Evolutionary conservation across 805 yeast species (phyloP), one percentile per base, ranked within the genome.

Genomic region (Clavispora phyllophila): DNA sequence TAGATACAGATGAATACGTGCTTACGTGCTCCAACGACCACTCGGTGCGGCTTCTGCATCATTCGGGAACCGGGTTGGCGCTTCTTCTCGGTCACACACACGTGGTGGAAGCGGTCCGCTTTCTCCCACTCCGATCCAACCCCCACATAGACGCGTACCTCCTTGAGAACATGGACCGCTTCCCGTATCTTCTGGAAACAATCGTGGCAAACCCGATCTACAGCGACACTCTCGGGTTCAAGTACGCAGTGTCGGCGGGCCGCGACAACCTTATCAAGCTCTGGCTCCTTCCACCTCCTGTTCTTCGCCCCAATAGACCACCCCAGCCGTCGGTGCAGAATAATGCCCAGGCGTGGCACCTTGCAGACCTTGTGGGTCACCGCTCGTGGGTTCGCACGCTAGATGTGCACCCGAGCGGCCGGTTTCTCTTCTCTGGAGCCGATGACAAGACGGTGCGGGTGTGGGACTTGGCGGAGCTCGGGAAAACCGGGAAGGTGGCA

Each of bases 381-480:
- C 78, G 79, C 39, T 85, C 93, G 9, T 90, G 98, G 98, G 84
- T 91, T 1, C 77, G 84, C 47, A 76, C 80, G 7, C 54, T 89
- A 5, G 66, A 68, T 9, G 63, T 84, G 37, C 96, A 88, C 61
- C 95, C 96, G 1, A 79, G 78, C 51, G 95, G 93, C 0, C 70
- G 80, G 31, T 79, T 76, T 51, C 58, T 88, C 14, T 68, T 83
- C 36, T 79, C 88, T 36, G 82, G 84, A 14, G 73, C 90, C 14
- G 98, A 90, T 60, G 97, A 90, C 60, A 81, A 81, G 48, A 68
- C 81, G 1, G 74, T 90, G 26, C 75, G 80, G 44, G 63, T 87
- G 15, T 90, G 97, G 97, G 91, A 89, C 46, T 49, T 67, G 58
- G 82, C 65, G 14, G 40, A 60, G 2, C 52, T 69, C 28, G 54